These are phyloP conservation scores for Penicillium pulvis DNA, from an alignment of 495 filamentous ascomycete species.

Conservation along the genomic window DNA sequence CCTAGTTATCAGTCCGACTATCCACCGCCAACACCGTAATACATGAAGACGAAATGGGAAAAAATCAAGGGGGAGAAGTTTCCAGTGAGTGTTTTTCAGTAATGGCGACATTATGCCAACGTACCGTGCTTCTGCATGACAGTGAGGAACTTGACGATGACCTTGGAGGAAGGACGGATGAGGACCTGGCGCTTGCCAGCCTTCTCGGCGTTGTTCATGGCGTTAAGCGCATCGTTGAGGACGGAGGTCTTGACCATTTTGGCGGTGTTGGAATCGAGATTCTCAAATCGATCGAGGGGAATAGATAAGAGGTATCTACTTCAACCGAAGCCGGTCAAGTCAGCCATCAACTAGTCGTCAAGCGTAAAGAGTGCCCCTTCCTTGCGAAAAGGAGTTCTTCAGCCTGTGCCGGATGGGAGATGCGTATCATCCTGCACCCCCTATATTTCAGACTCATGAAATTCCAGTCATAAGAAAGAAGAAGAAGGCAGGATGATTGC, in stretches of 20 bases:
- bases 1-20: conserved; percentile 99
- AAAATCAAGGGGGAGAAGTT: conserved; percentile 14
- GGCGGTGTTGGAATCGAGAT: conserved; percentile 67
- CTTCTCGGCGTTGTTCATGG: conserved; percentile 99
- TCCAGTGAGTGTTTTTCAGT: background rate
- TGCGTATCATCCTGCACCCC: conserved; percentile 63
- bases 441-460: background rate
- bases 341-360: conserved; percentile 80
- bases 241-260: conserved; percentile 99
- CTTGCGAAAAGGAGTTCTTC: conserved; percentile 80
- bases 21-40: conserved; percentile 9
- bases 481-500: conserved; percentile 40
- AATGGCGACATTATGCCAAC: conserved; percentile 27
- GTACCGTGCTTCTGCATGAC: conserved; percentile 99
- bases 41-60: conserved; percentile 10
- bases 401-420: conserved; percentile 76
- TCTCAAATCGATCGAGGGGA: conserved; percentile 70
- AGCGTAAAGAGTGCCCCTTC: conserved; percentile 91
- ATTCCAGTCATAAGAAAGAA: background rate
- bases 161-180: conserved; percentile 95
- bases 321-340: conserved; percentile 43
- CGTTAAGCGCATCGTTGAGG: conserved; percentile 98
- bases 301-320: conserved; percentile 77
- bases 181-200: conserved; percentile 96
- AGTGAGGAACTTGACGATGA: conserved; percentile 97